These are phyloP conservation scores for Globisporangium takayamanum DNA, from an alignment of 352 stramenopile species.

Conservation along the genomic window DNA sequence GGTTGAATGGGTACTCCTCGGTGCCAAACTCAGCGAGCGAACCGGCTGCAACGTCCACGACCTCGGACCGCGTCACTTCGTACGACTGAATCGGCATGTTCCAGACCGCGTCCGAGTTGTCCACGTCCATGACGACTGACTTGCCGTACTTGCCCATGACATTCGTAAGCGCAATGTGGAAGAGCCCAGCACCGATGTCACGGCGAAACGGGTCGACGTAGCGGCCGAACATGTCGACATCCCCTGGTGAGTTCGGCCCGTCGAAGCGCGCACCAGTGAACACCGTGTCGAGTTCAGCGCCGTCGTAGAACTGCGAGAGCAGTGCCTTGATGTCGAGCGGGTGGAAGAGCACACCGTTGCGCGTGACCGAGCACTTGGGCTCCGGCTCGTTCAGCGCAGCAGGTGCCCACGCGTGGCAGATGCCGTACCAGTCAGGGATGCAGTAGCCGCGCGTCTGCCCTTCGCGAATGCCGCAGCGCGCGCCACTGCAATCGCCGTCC, in stretches of 20 bases:
- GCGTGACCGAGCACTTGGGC: slow-evolving; percentile 19
- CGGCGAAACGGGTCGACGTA: slow-evolving; percentile 12
- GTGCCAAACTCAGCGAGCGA: slow-evolving; percentile 34
- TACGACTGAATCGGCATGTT: slow-evolving; percentile 57
- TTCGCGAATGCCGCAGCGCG: neutral
- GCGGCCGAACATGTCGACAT: slow-evolving; percentile 13
- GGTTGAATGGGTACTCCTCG: slow-evolving; percentile 50
- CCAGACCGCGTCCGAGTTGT: slow-evolving; percentile 31
- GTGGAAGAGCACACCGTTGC: slow-evolving; percentile 35
- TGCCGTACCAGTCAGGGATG: slow-evolving; percentile 16
- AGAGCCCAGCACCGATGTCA: slow-evolving; percentile 9
- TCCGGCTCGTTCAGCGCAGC: neutral
- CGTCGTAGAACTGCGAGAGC: slow-evolving; percentile 19
- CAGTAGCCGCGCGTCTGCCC: slow-evolving; percentile 5
- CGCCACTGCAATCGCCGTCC: slow-evolving; percentile 23
- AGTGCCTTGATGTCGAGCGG: slow-evolving; percentile 32
- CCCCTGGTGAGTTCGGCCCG: slow-evolving; percentile 6
- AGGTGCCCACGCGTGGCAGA: slow-evolving; percentile 16
- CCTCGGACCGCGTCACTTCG: slow-evolving; percentile 18
- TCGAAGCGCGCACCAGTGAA: slow-evolving; percentile 18
- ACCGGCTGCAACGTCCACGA: slow-evolving; percentile 26
- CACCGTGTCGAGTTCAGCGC: slow-evolving; percentile 5
- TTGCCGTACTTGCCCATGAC: slow-evolving; percentile 13
- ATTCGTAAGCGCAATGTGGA: slow-evolving; percentile 15
- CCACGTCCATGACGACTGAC: slow-evolving; percentile 16